Conservation (phyloP, 371 early-diverging fungal species). For the Mortierella polycephala region DNA sequence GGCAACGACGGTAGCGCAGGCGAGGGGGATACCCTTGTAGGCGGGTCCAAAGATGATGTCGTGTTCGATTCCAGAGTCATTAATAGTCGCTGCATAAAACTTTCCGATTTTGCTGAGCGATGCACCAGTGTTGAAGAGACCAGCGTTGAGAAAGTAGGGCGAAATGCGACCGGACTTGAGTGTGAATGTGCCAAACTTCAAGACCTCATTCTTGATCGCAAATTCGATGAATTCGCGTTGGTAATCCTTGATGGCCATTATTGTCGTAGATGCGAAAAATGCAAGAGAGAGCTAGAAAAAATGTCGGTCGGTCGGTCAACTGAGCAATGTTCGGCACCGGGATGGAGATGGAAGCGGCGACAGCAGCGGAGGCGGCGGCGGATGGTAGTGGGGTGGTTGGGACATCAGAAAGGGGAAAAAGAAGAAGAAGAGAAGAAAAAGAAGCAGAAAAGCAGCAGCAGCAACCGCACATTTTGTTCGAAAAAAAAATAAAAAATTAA, state of each 20-base stretch:
- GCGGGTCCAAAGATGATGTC: slow-evolving; percentile 97
- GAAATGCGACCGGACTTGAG: slow-evolving; percentile 94
- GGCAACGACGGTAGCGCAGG: slow-evolving; percentile 82
- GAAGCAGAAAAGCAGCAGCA: not conserved
- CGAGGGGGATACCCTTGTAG: slow-evolving; percentile 98
- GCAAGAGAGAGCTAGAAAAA: not conserved
- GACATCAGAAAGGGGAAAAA: slow-evolving; percentile 37
- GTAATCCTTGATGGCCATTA: slow-evolving; percentile 80
- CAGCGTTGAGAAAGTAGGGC: slow-evolving; percentile 98
- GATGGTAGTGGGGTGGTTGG: slow-evolving; percentile 15
- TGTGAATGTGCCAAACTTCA: slow-evolving; percentile 91
- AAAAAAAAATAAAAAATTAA: not conserved
- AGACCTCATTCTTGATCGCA: slow-evolving; percentile 82
- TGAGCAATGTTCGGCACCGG: not conserved
- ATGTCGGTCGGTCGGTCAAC: not conserved
- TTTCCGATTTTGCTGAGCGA: slow-evolving; percentile 85
- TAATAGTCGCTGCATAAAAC: slow-evolving; percentile 90
- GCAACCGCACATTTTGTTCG: not conserved
- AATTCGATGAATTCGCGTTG: slow-evolving; percentile 95
- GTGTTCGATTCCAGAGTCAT: slow-evolving; percentile 74
- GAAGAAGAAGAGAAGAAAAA: slow-evolving; percentile 13
- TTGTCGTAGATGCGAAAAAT: not conserved
- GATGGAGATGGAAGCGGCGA: not conserved
- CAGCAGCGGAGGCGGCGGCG: not conserved
- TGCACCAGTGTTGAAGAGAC: slow-evolving; percentile 92